Conservation (phyloP, 2,329 filamentous ascomycete genomes). For the Pseudogymnoascus sp. region DNA sequence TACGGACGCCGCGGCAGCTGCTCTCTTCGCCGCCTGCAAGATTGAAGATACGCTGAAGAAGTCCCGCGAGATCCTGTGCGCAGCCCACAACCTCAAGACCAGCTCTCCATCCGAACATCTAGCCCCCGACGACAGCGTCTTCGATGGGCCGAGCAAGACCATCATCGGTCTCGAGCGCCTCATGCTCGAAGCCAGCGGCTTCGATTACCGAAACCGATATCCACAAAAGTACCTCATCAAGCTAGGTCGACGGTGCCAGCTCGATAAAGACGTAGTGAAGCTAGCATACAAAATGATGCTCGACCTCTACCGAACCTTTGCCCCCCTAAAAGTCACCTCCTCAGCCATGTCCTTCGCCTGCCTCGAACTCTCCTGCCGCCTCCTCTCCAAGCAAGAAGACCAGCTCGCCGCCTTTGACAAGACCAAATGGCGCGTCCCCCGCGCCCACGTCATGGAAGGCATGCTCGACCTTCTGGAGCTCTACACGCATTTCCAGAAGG, state of each 20-base stretch:
- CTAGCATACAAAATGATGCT: slow-evolving; percentile 76
- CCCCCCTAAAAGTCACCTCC: slow-evolving; percentile 82
- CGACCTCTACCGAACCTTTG: slow-evolving; percentile 89
- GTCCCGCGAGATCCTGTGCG: slow-evolving; percentile 84
- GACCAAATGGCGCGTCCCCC: slow-evolving; percentile 41
- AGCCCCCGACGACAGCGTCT: slow-evolving; percentile 79
- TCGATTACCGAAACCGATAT: slow-evolving; percentile 87
- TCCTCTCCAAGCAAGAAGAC: slow-evolving; percentile 53
- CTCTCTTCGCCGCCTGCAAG: slow-evolving; percentile 90
- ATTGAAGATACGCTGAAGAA: slow-evolving; percentile 98
- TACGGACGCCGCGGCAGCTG: slow-evolving; percentile 78
- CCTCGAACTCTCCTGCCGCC: slow-evolving; percentile 70
- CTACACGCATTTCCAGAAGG: slow-evolving; percentile 75
- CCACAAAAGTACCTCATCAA: slow-evolving; percentile 83
- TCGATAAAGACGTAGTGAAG: slow-evolving; percentile 51
- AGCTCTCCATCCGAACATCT: slow-evolving; percentile 53
- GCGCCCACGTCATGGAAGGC: slow-evolving; percentile 60
- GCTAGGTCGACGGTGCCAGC: slow-evolving; percentile 47
- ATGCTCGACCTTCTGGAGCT: slow-evolving; percentile 86
- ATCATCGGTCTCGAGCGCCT: slow-evolving; percentile 87
- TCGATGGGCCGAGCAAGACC: slow-evolving; percentile 71
- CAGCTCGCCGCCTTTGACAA: not conserved
- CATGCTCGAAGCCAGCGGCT: slow-evolving; percentile 86
- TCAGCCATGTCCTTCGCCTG: slow-evolving; percentile 79
- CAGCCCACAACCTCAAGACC: slow-evolving; percentile 74